Conservation (phyloP, 2,329 filamentous ascomycete species). For the Leptographium procerum region DNA sequence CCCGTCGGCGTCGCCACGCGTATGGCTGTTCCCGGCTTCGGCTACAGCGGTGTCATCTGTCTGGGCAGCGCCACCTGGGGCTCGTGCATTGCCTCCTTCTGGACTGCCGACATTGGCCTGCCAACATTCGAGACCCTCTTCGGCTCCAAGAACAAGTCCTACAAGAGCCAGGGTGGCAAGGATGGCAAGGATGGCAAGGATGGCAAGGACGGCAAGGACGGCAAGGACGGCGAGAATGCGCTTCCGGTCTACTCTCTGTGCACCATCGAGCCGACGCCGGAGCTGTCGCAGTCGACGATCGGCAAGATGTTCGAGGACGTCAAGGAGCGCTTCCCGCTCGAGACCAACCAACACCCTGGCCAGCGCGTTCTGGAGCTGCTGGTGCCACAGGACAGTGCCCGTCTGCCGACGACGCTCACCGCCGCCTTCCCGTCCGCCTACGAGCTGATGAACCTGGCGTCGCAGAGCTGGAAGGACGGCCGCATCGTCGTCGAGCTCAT, state of each 20-base stretch:
- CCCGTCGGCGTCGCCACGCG: slow-evolving; percentile 33
- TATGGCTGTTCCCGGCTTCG: slow-evolving; percentile 24
- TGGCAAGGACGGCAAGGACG: not conserved
- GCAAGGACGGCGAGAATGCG: not conserved
- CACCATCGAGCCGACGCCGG: slow-evolving; percentile 9
- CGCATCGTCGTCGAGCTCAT: slow-evolving; percentile 7
- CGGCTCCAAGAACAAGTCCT: not conserved
- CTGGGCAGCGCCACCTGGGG: slow-evolving; percentile 39
- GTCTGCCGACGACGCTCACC: not conserved
- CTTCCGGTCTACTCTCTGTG: not conserved
- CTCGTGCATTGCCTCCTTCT: slow-evolving; percentile 31
- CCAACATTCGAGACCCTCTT: slow-evolving; percentile 14
- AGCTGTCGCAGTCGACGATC: slow-evolving; percentile 10
- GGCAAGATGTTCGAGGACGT: slow-evolving; percentile 22
- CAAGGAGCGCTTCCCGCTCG: slow-evolving; percentile 6
- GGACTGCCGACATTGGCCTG: slow-evolving; percentile 34
- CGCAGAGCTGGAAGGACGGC: slow-evolving; percentile 1
- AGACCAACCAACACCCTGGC: slow-evolving; percentile 8
- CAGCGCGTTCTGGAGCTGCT: slow-evolving; percentile 1
- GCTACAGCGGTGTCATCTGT: slow-evolving; percentile 34
- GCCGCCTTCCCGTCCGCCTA: slow-evolving; percentile 3
- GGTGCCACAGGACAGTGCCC: not conserved
- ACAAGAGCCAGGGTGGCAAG: not conserved
- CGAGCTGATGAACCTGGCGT: not conserved
- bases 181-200: not conserved